A percentile compares a stretch with the other conserved stretches of the same genome.
These are phyloP conservation scores for Xanthoconium purpureum DNA, from an alignment of 768 basidiomycete species.

Conservation along the genomic window DNA sequence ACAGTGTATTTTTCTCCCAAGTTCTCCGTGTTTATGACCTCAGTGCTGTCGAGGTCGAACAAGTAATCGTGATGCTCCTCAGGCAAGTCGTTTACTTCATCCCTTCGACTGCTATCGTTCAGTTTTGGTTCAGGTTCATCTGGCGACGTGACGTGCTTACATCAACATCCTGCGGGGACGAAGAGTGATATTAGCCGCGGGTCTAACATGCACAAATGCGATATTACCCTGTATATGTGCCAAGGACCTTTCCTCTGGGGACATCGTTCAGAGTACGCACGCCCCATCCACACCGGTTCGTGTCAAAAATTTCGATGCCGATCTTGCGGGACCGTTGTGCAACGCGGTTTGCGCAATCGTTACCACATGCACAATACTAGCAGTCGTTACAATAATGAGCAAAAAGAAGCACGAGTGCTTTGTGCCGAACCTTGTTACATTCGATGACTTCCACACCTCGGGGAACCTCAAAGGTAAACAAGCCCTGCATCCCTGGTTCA, in stretches of 20 bases:
- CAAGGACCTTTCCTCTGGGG: constrained; percentile 56
- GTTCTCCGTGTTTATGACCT: constrained; percentile 37
- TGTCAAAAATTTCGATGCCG: constrained; percentile 67
- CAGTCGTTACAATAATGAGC: background rate
- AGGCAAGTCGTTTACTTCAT: constrained; percentile 38
- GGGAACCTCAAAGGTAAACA: constrained; percentile 43
- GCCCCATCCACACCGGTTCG: constrained; percentile 60
- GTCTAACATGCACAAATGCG: background rate
- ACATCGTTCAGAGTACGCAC: constrained; percentile 46
- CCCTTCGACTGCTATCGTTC: constrained; percentile 38
- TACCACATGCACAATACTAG: constrained; percentile 46
- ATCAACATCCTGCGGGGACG: constrained; percentile 39
- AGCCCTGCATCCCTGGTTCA: constrained; percentile 37
- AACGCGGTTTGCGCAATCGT: constrained; percentile 55
- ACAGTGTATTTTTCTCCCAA: constrained; percentile 46
- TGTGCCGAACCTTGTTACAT: constrained; percentile 53
- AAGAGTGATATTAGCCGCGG: constrained; percentile 2
- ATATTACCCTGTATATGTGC: constrained; percentile 65
- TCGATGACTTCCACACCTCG: constrained; percentile 56
- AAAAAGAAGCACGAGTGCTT: background rate
- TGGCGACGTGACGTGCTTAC: constrained; percentile 30
- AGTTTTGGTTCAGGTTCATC: background rate
- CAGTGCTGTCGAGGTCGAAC: constrained; percentile 64
- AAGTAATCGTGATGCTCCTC: constrained; percentile 44
- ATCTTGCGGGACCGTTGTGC: constrained; percentile 56